These are phyloP conservation scores for Neurospora sp. DNA, from an alignment of 495 filamentous ascomycete species.

Conservation along the genomic window DNA sequence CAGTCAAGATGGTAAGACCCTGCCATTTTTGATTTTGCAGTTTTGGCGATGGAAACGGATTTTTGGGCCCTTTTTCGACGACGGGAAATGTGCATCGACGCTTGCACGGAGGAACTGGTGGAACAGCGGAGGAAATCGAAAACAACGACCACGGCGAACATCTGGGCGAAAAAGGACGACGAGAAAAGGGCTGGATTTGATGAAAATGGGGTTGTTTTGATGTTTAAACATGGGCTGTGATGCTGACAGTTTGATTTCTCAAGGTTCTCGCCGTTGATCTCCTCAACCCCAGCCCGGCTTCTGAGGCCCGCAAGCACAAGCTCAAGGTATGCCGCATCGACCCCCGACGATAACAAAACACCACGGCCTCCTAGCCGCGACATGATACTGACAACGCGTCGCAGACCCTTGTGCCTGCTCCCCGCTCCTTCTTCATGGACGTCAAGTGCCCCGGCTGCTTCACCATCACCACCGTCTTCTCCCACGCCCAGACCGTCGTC, in stretches of 20 bases:
- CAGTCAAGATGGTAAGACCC: conserved; percentile 49
- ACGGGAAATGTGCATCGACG: not conserved
- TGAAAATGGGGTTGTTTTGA: not conserved
- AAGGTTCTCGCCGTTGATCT: conserved; percentile 99
- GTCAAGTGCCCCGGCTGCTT: conserved; percentile 99
- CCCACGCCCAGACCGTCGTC: conserved; percentile 98
- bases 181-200: not conserved
- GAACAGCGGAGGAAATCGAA: not conserved
- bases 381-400: conserved; percentile 14
- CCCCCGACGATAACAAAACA: not conserved
- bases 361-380: not conserved
- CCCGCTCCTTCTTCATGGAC: conserved; percentile 99
- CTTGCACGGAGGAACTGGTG: not conserved
- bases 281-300: conserved; percentile 89
- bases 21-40: conserved; percentile 15
- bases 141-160: not conserved
- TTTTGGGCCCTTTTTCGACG: not conserved
- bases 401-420: conserved; percentile 85
- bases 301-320: conserved; percentile 99
- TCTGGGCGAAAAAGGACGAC: not conserved
- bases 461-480: conserved; percentile 99
- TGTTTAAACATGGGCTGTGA: not conserved
- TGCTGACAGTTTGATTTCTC: conserved; percentile 29
- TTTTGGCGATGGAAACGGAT: not conserved
- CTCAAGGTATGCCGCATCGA: conserved; percentile 72